Percentiles rank a stretch among this genome's conserved stretches.
These are phyloP conservation scores for Pleurotus salmoneostramineus DNA, from an alignment of 768 basidiomycete genomes.

Conservation along the genomic window DNA sequence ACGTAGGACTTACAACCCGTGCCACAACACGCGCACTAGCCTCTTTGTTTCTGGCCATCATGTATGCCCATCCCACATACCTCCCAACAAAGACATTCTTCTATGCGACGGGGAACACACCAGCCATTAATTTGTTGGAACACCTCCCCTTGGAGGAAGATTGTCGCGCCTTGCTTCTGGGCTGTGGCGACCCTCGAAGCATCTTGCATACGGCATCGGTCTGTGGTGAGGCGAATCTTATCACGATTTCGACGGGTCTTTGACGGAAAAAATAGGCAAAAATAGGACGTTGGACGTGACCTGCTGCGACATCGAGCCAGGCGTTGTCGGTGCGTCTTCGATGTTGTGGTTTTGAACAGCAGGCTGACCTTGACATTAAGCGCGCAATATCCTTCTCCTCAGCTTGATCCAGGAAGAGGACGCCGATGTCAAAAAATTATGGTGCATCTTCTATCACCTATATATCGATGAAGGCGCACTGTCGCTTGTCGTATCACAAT, in stretches of 20 bases:
- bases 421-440: slow-evolving; percentile 17
- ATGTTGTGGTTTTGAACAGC: neutral
- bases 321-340: slow-evolving; percentile 33
- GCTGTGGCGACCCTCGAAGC: slow-evolving; percentile 54
- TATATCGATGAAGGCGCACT: slow-evolving; percentile 34
- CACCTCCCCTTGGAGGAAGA: slow-evolving; percentile 41
- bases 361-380: slow-evolving; percentile 19
- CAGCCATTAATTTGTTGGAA: slow-evolving; percentile 45
- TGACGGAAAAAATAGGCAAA: slow-evolving; percentile 8
- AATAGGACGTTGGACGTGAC: slow-evolving; percentile 40
- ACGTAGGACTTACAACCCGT: neutral
- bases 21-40: too few species aligned
- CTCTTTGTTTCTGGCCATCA: slow-evolving; percentile 12
- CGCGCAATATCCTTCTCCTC: slow-evolving; percentile 44
- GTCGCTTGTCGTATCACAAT: slow-evolving; percentile 31
- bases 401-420: slow-evolving; percentile 35
- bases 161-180: slow-evolving; percentile 50
- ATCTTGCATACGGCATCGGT: slow-evolving; percentile 44
- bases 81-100: slow-evolving; percentile 45
- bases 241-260: neutral
- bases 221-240: slow-evolving; percentile 14
- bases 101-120: slow-evolving; percentile 59
- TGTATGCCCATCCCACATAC: slow-evolving; percentile 38
- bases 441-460: slow-evolving; percentile 48
- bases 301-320: slow-evolving; percentile 48